Conservation (phyloP, 139 green algal species). For the Diplosphaera chodatii region DNA sequence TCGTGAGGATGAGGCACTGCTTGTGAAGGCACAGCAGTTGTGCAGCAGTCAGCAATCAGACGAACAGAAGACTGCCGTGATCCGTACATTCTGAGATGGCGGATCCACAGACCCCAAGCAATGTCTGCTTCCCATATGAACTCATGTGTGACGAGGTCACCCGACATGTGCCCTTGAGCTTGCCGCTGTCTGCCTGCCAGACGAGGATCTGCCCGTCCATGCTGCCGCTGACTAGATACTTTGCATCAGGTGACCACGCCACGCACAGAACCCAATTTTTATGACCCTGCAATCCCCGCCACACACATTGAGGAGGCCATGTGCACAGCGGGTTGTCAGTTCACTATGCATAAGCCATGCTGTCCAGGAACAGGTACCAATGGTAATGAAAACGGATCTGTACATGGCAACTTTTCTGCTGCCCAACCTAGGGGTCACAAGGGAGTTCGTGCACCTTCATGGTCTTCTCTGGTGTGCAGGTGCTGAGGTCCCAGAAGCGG, state of each 20-base stretch:
- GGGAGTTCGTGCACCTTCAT: slow-evolving; percentile 44
- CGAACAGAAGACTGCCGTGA: no score
- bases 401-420: neutral
- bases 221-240: slow-evolving; percentile 70
- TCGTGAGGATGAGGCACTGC: no score
- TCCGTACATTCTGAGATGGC: no score
- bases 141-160: slow-evolving; percentile 5
- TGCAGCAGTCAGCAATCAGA: no score
- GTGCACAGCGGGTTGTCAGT: neutral
- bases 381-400: no score
- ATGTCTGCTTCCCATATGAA: no score
- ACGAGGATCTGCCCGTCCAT: slow-evolving; percentile 81
- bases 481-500: slow-evolving; percentile 90
- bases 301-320: neutral
- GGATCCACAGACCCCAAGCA: no score
- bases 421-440: no score
- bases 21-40: no score
- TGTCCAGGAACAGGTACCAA: neutral
- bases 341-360: no score
- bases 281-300: slow-evolving; percentile 57
- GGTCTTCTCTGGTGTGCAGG: slow-evolving; percentile 71
- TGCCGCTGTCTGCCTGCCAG: slow-evolving; percentile 70
- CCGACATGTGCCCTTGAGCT: slow-evolving; percentile 57
- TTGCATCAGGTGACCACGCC: slow-evolving; percentile 84
- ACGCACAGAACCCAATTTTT: slow-evolving; percentile 90